Base-by-base conservation (phyloP, 441 rosid genomes). In the Manihot esculenta region DNA sequence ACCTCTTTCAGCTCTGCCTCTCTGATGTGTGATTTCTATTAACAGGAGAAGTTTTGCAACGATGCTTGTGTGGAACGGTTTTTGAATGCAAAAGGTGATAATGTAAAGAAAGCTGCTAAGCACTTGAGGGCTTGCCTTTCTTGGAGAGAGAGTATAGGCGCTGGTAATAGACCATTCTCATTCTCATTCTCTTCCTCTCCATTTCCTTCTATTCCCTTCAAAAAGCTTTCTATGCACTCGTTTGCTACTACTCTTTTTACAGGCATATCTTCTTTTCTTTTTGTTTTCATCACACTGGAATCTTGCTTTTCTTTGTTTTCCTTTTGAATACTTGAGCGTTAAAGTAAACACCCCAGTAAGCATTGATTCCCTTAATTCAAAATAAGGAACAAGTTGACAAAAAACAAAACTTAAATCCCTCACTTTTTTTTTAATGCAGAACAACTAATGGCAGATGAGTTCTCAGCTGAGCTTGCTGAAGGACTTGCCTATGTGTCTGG, bases 401-500 rank as follows among this genome's bases (percentile, higher is more conserved):
- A 50, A 49, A 35, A 58, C 26, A n/a, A 58, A 69, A 62, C 23
- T 47, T 23, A 11, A 68, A 38, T 38, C 9, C 9, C 7, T 21
- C n/a, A 8, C 45, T 23, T 18, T 26, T 45, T 69, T 53, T 12
- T 51, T 12, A 27, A 12, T 58, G 15, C 81, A 94, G 99, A 91
- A 12, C 80, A 79, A 71, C 67, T 94, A 69, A 90, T 90, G 65
- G 97, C 97, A 15, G 99, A 95, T 47, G 98, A 95, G 81, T 92
- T 95, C 87, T 89, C 97, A 8, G 82, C 87, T 63, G 97, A 92
- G 77, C 83, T 95, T 0, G 73, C 87, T 5, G 98, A 95, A 54
- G 99, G 98, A 61, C 76, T 85, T 66, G 93, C 97, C 72, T 92
- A 84, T 69, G 86, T 92, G n/a, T 88, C 98, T 64, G 99, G 99